phyloP scores from a whole-genome alignment of 768 basidiomycete genomes.

The Pholiota conissans region DNA sequence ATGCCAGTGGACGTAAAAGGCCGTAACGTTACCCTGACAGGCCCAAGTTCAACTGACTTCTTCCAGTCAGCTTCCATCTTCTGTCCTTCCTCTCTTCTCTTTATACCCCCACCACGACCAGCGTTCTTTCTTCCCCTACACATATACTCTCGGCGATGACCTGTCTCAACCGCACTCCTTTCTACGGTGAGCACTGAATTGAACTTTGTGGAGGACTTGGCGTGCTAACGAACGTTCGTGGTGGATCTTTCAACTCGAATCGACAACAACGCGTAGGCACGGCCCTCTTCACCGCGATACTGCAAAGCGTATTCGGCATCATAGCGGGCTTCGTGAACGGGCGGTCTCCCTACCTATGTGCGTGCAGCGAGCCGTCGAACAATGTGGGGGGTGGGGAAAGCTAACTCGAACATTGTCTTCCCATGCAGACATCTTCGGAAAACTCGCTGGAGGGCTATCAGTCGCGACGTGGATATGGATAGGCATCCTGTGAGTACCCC shows the following conservation, averaged over 20 bases:
- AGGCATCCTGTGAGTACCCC: constrained; percentile 29
- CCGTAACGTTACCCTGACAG: neutral
- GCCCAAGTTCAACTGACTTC: neutral
- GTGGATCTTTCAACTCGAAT: neutral
- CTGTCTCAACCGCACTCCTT: constrained; percentile 26
- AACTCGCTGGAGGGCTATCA: constrained; percentile 29
- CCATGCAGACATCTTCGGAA: constrained; percentile 30
- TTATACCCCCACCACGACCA: no score
- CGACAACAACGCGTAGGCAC: constrained; percentile 19
- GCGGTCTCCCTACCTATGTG: constrained; percentile 30
- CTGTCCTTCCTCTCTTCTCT: neutral
- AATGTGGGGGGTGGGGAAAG: neutral
- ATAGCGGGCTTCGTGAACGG: constrained; percentile 34
- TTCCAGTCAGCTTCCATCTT: neutral
- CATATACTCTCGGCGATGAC: constrained; percentile 13
- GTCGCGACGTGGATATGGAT: constrained; percentile 35
- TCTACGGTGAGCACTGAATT: constrained; percentile 24
- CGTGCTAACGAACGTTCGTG: constrained; percentile 2
- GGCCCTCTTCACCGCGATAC: constrained; percentile 31
- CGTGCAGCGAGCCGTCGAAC: neutral
- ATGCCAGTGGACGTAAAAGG: neutral
- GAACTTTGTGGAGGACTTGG: neutral
- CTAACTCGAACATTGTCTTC: neutral
- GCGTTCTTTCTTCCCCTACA: neutral
- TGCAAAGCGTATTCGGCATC: constrained; percentile 32